These are phyloP conservation scores for Monilinia fructigena DNA, from an alignment of 2,329 filamentous ascomycete species.

Conservation along the genomic window DNA sequence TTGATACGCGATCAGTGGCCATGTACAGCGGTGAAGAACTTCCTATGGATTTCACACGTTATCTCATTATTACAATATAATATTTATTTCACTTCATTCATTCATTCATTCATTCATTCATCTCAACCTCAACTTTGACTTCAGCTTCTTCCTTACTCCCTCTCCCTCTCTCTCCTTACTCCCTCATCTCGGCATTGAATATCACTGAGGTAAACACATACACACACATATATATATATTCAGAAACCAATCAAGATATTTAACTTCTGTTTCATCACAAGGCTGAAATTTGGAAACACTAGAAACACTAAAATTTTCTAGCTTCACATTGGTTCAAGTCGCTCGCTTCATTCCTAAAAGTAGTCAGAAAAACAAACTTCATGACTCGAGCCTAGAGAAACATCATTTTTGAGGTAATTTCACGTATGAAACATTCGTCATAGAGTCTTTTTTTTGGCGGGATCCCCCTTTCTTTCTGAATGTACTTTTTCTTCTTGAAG, in stretches of 20 bases:
- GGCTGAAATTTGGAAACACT: background rate
- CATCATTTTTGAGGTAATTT: background rate
- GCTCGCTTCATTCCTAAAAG: conserved; percentile 1
- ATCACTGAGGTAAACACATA: background rate
- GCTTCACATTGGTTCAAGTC: background rate
- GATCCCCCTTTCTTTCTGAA: background rate
- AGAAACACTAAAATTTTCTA: background rate
- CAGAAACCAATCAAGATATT: background rate
- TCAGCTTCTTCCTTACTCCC: background rate
- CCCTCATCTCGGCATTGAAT: background rate
- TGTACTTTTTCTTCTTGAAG: background rate
- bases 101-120: background rate
- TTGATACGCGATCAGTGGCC: background rate
- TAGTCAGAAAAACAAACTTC: background rate
- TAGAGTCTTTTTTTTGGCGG: background rate
- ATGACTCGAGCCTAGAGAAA: background rate
- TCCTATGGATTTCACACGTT: background rate
- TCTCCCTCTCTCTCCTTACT: background rate
- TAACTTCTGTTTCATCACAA: conserved; percentile 7
- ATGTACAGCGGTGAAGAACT: background rate
- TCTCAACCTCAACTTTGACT: background rate
- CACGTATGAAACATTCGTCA: background rate
- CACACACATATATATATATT: background rate
- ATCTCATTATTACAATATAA: background rate
- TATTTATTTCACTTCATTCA: background rate